Conservation (phyloP, 768 basidiomycete genomes). For the Mycena alexandri region DNA sequence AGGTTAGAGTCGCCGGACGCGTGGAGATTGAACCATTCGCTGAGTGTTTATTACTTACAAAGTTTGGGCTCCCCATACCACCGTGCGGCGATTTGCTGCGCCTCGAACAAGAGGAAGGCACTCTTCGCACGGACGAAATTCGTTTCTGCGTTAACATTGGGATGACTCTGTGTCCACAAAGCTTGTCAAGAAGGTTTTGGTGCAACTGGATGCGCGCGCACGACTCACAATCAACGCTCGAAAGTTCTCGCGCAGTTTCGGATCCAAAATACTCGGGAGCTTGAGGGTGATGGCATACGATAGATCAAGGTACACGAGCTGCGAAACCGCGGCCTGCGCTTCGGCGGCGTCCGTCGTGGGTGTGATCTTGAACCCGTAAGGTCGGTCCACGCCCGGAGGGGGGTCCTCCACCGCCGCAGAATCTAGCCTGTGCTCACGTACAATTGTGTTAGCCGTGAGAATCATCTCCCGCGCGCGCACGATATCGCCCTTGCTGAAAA, state of each 20-base stretch:
- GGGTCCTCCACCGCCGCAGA: not conserved
- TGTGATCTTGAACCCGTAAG: not conserved
- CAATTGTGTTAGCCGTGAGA: not conserved
- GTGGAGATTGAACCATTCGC: no score
- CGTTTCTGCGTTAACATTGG: constrained; percentile 17
- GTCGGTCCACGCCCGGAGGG: not conserved
- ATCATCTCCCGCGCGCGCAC: constrained; percentile 16
- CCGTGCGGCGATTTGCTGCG: constrained; percentile 3
- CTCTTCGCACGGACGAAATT: constrained; percentile 30
- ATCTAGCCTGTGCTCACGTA: constrained; percentile 10
- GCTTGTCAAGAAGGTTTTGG: no score
- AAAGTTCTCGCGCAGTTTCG: constrained; percentile 5
- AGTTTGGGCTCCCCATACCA: not conserved
- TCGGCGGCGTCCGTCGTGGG: constrained; percentile 9
- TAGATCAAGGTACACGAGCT: constrained; percentile 30
- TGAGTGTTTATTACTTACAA: no score
- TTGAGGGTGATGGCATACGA: constrained; percentile 17
- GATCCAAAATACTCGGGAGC: constrained; percentile 20
- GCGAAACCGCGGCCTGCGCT: constrained; percentile 16
- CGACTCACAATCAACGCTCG: constrained; percentile 3
- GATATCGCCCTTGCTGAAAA: constrained; percentile 30
- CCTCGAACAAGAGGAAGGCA: constrained; percentile 17
- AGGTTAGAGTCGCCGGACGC: no score
- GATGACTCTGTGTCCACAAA: not conserved
- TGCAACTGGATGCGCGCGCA: no score